Evolutionary conservation across 129 eudicot species (phyloP).

Genomic region (Flaveria robusta): DNA sequence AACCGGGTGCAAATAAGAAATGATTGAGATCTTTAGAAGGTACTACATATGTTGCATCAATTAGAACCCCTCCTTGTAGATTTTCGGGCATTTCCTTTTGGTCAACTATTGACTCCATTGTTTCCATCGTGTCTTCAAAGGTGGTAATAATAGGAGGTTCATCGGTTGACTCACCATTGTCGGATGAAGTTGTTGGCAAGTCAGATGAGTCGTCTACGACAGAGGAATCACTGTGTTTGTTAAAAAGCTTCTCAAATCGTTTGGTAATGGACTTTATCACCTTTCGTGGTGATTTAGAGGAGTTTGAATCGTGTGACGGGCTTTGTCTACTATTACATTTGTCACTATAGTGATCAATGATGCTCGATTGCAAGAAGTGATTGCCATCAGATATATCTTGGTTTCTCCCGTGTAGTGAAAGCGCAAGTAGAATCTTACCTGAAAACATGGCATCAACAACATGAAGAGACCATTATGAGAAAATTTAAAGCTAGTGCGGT

Average conservation of each 20-base stretch:
- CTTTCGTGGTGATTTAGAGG: constrained; percentile 42
- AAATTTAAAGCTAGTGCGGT: no score
- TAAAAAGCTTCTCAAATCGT: constrained; percentile 64
- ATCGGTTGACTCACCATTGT: constrained; percentile 54
- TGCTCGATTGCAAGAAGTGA: constrained; percentile 30
- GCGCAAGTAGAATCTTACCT: constrained; percentile 80
- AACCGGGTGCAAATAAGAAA: constrained; percentile 61
- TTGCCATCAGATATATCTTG: constrained; percentile 39
- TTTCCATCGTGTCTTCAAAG: constrained; percentile 67
- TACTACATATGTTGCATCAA: constrained; percentile 62
- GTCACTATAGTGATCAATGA: constrained; percentile 28
- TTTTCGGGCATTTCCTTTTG: constrained; percentile 64
- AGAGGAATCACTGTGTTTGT: constrained; percentile 52
- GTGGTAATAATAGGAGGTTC: constrained; percentile 41
- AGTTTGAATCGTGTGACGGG: constrained; percentile 30
- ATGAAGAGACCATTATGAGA: not conserved
- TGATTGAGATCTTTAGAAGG: constrained; percentile 69
- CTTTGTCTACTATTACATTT: constrained; percentile 33
- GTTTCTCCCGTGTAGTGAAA: constrained; percentile 71
- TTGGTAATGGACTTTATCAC: constrained; percentile 60
- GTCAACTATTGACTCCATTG: constrained; percentile 48
- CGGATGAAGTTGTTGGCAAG: constrained; percentile 54
- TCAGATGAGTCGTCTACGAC: constrained; percentile 57
- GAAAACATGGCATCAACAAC: not conserved
- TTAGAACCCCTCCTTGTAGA: constrained; percentile 72